Evolutionary conservation across 2,329 filamentous ascomycete species (phyloP).

Genomic region (Aspergillus luchuensis): DNA sequence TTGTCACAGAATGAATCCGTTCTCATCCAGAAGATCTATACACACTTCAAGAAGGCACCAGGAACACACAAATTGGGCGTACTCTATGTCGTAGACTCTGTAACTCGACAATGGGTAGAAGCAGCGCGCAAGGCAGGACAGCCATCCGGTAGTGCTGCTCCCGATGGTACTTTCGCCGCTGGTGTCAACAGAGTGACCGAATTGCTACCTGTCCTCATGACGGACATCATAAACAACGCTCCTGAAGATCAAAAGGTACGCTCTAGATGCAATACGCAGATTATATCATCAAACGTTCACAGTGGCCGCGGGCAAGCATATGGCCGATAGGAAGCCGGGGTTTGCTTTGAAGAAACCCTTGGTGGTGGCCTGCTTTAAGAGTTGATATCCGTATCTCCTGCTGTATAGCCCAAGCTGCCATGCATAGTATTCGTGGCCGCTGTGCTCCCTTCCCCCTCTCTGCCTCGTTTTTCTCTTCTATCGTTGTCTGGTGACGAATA

Average conservation of each 20-base stretch:
- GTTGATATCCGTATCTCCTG: conserved; percentile 30
- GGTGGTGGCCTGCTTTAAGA: conserved; percentile 23
- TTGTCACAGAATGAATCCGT: conserved; percentile 79
- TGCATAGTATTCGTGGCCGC: conserved; percentile 29
- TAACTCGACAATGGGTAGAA: conserved; percentile 98
- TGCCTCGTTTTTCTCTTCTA: conserved; percentile 17
- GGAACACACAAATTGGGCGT: conserved; percentile 97
- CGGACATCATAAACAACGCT: conserved; percentile 85
- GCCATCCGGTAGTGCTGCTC: conserved; percentile 74
- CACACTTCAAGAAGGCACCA: conserved; percentile 93
- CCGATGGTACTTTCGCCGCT: conserved; percentile 90
- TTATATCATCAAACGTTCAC: conserved; percentile 29
- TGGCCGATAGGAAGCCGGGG: conserved; percentile 25
- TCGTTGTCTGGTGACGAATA: conserved; percentile 33
- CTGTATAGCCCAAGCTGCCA: conserved; percentile 23
- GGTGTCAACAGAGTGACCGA: conserved; percentile 97
- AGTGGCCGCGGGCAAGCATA: conserved; percentile 34
- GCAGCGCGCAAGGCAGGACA: conserved; percentile 86
- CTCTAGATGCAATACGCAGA: conserved; percentile 45
- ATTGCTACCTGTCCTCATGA: conserved; percentile 89
- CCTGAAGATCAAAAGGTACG: conserved; percentile 97
- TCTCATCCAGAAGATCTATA: conserved; percentile 94
- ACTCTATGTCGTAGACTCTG: conserved; percentile 99
- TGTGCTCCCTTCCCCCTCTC: conserved; percentile 10
- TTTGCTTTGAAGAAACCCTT: conserved; percentile 35